Evolutionary conservation across 176 grass and related monocot genomes (phyloP).

Genomic region (Phragmites australis): DNA sequence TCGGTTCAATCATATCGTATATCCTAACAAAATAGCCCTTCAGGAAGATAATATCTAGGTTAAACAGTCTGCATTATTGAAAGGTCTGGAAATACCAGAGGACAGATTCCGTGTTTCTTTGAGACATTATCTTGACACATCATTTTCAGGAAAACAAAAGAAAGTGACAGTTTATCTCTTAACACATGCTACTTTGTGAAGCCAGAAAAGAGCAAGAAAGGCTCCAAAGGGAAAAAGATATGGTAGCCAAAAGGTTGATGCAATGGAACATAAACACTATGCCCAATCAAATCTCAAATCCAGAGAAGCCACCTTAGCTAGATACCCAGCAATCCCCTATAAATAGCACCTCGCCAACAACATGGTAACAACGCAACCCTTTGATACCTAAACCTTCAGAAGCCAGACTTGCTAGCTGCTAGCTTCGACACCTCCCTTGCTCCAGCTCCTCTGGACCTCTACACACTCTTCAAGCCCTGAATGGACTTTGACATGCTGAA

Average conservation of each 20-base stretch:
- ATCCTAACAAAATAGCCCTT: slow-evolving; percentile 7
- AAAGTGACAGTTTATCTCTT: slow-evolving; percentile 39
- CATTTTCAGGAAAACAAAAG: slow-evolving; percentile 38
- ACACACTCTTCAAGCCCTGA: slow-evolving; percentile 13
- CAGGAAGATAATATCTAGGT: slow-evolving; percentile 13
- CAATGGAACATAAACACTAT: slow-evolving; percentile 24
- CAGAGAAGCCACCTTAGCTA: slow-evolving; percentile 29
- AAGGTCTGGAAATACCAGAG: slow-evolving; percentile 2
- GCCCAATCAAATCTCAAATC: slow-evolving; percentile 54
- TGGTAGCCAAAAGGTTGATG: neutral
- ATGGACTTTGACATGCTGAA: slow-evolving; percentile 76
- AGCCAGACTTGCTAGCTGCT: slow-evolving; percentile 23
- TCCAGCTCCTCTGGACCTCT: neutral
- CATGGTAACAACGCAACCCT: slow-evolving; percentile 29
- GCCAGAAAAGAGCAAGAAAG: slow-evolving; percentile 20
- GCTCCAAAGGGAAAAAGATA: neutral
- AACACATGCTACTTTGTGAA: slow-evolving; percentile 20
- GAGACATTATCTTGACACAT: slow-evolving; percentile 44
- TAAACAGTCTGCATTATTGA: slow-evolving; percentile 30
- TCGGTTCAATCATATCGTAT: neutral
- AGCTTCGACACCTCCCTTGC: slow-evolving; percentile 14
- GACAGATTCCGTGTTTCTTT: slow-evolving; percentile 18
- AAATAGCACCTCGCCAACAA: slow-evolving; percentile 54
- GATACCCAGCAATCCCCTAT: slow-evolving; percentile 38
- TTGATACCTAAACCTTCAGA: slow-evolving; percentile 30